Evolutionary conservation across 2,329 filamentous ascomycete species (phyloP).

Genomic region (Colletotrichum paranaense): DNA sequence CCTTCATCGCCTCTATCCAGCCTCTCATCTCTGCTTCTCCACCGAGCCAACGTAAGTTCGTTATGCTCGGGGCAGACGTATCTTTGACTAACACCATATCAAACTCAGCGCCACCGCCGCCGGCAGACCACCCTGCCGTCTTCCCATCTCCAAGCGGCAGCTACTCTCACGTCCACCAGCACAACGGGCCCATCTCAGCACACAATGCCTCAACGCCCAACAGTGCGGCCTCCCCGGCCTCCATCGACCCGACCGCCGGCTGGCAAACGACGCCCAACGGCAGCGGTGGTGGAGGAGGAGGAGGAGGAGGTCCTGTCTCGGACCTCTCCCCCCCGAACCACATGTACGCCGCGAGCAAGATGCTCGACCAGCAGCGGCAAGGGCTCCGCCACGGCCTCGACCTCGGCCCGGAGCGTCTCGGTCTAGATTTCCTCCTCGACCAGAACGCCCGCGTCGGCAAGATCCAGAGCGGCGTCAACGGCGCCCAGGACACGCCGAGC

Average conservation of each 20-base stretch:
- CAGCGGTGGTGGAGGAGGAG: no score
- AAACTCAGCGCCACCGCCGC: slow-evolving; percentile 33
- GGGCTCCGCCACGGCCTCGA: slow-evolving; percentile 67
- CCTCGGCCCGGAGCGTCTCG: slow-evolving; percentile 73
- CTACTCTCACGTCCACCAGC: slow-evolving; percentile 33
- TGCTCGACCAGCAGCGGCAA: slow-evolving; percentile 59
- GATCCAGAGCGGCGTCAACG: slow-evolving; percentile 62
- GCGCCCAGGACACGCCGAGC: slow-evolving; percentile 56
- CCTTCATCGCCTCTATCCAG: slow-evolving; percentile 73
- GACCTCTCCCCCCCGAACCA: slow-evolving; percentile 36
- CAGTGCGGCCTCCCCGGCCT: slow-evolving; percentile 51
- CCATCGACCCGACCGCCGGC: slow-evolving; percentile 39
- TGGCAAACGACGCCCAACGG: slow-evolving; percentile 10
- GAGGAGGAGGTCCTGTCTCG: slow-evolving; percentile 29
- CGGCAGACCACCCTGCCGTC: slow-evolving; percentile 38
- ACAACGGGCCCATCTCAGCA: slow-evolving; percentile 42
- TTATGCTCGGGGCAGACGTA: neutral
- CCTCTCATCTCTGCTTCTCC: slow-evolving; percentile 59
- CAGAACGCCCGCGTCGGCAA: slow-evolving; percentile 64
- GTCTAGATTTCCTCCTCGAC: slow-evolving; percentile 79
- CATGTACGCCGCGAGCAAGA: slow-evolving; percentile 43
- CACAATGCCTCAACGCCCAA: slow-evolving; percentile 52
- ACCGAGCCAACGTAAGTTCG: slow-evolving; percentile 34
- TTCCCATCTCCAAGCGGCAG: slow-evolving; percentile 46
- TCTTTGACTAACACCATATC: slow-evolving; percentile 21